Percentiles rank a stretch among this genome's conserved stretches.
Evolutionary conservation across 306 rosid genomes (phyloP).

Genomic region (Calophaca sinica): DNA sequence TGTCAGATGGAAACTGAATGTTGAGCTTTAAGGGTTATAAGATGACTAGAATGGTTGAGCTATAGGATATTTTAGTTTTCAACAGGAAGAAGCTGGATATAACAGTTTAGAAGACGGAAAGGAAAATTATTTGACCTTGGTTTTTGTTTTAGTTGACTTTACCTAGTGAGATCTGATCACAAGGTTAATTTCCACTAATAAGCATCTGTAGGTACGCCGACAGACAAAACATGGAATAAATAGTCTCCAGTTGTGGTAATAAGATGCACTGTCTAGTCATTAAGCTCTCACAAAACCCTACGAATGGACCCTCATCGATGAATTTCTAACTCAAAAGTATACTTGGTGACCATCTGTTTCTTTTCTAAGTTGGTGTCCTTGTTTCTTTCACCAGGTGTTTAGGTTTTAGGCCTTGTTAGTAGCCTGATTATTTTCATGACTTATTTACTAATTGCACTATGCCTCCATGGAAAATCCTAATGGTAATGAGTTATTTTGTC

Average conservation of each 20-base stretch:
- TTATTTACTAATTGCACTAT: neutral
- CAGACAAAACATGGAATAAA: constrained; percentile 10
- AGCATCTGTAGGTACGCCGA: constrained; percentile 5
- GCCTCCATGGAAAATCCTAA: neutral
- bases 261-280: constrained; percentile 21
- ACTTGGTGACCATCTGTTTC: constrained; percentile 1
- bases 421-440: constrained; percentile 4
- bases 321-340: neutral
- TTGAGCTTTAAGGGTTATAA: too few relatives aligned
- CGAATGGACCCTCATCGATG: neutral
- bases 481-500: constrained; percentile 24
- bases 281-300: constrained; percentile 15
- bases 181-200: neutral
- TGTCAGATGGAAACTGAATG: too few relatives aligned
- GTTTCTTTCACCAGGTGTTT: constrained; percentile 5
- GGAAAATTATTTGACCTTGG: constrained; percentile 2
- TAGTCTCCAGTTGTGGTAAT: neutral
- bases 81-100: constrained; percentile 4
- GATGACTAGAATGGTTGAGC: neutral
- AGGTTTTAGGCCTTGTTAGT: neutral
- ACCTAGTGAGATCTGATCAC: constrained; percentile 1
- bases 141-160: neutral
- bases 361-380: constrained; percentile 25
- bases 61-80: neutral
- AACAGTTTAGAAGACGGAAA: neutral